A percentile compares a stretch with the other conserved stretches of the same genome.
phyloP scores from a whole-genome alignment of 257 asterid genomes.

The Osmanthus fragrans region DNA sequence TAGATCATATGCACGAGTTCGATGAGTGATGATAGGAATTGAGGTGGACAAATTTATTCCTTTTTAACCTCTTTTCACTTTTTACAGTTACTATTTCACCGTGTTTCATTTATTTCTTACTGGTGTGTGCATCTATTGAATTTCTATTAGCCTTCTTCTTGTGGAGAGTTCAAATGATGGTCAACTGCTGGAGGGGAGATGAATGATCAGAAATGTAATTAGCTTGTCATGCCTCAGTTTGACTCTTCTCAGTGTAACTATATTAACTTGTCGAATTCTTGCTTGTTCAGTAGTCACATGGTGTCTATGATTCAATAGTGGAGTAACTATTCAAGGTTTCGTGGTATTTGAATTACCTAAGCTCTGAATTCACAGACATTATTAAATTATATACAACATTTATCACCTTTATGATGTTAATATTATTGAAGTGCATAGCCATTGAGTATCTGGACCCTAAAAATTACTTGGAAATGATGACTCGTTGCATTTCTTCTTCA shows the following conservation, averaged over 20 bases:
- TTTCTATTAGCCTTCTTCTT: slow-evolving; percentile 5
- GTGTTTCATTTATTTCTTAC: not conserved
- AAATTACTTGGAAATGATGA: not conserved
- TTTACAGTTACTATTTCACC: not conserved
- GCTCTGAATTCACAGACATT: not conserved
- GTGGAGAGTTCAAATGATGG: slow-evolving; percentile 15
- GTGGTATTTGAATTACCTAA: not conserved
- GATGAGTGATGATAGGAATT: slow-evolving; percentile 46
- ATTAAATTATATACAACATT: not conserved
- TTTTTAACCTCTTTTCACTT: not conserved
- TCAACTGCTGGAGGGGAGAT: slow-evolving; percentile 7
- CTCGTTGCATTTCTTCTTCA: not conserved
- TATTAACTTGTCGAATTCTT: not conserved
- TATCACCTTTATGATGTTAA: not conserved
- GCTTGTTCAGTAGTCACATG: not conserved
- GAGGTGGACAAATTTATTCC: slow-evolving; percentile 12
- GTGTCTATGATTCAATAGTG: not conserved
- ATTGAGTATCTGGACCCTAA: not conserved
- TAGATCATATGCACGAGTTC: slow-evolving; percentile 82
- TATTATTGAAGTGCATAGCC: not conserved
- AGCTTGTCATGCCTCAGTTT: slow-evolving; percentile 10
- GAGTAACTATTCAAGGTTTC: not conserved
- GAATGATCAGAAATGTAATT: slow-evolving; percentile 23
- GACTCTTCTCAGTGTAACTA: not conserved
- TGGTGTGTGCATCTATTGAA: not conserved